Evolutionary conservation across 2,329 filamentous ascomycete species (phyloP).

Genomic region (Colletotrichum sp.): DNA sequence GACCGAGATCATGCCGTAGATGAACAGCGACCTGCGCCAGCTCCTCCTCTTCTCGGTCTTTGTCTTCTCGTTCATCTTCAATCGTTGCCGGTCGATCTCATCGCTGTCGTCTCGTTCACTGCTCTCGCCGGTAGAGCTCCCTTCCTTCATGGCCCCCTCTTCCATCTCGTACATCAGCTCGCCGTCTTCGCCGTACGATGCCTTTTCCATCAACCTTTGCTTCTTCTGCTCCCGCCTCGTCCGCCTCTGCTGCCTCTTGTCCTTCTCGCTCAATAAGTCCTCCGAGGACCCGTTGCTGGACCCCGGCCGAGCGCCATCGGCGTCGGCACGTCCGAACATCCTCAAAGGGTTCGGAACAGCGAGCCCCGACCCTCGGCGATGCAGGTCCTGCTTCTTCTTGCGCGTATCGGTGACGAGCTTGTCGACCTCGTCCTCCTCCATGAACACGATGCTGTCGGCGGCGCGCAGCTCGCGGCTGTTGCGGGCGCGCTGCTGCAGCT

Average conservation of each 20-base stretch:
- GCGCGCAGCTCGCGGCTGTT: conserved; percentile 73
- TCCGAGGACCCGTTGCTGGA: conserved; percentile 51
- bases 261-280: conserved; percentile 55
- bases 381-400: conserved; percentile 51
- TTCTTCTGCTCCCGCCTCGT: conserved; percentile 58
- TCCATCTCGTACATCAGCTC: conserved; percentile 92
- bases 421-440: conserved; percentile 78
- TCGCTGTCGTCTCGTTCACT: conserved; percentile 66
- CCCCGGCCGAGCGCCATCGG: conserved; percentile 23
- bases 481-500: conserved; percentile 68
- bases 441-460: conserved; percentile 72
- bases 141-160: conserved; percentile 74
- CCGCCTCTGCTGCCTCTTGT: conserved; percentile 54
- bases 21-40: conserved; percentile 60
- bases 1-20: conserved; percentile 56
- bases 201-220: conserved; percentile 57
- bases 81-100: conserved; percentile 58
- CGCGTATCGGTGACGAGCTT: conserved; percentile 61
- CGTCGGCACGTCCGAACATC: conserved; percentile 44
- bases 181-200: conserved; percentile 70
- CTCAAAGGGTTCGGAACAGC: conserved; percentile 56
- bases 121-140: conserved; percentile 67
- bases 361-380: conserved; percentile 55
- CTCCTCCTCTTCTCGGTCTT: conserved; percentile 55
- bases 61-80: conserved; percentile 53